Evolutionary conservation across 768 basidiomycete species (phyloP).

Genomic region (Rhizopogon vulgaris): DNA sequence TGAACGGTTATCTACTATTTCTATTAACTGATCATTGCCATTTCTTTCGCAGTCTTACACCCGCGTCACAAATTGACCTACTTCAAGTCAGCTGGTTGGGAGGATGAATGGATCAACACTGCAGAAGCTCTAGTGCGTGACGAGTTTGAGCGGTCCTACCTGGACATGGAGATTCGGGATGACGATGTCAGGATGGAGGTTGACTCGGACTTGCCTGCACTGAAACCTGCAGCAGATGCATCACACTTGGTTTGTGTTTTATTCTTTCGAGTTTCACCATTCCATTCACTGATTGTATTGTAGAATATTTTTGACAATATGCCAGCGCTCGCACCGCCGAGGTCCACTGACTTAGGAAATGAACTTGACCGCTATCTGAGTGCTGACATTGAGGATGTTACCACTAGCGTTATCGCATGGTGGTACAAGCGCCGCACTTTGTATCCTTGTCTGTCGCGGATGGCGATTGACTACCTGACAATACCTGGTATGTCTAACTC

Average conservation of each 20-base stretch:
- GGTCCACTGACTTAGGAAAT: conserved; percentile 10
- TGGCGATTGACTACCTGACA: conserved; percentile 29
- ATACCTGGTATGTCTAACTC: conserved; percentile 24
- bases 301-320: conserved; percentile 27
- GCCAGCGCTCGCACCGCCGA: conserved; percentile 14
- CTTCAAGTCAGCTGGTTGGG: conserved; percentile 21
- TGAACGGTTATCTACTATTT: background rate
- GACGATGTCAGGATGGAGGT: background rate
- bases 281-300: background rate
- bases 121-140: conserved; percentile 19
- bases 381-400: conserved; percentile 17
- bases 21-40: background rate
- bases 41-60: conserved; percentile 21
- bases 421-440: conserved; percentile 17
- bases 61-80: conserved; percentile 23
- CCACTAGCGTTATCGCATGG: conserved; percentile 20
- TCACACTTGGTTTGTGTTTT: background rate
- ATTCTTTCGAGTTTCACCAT: background rate
- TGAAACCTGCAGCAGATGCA: conserved; percentile 1
- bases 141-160: conserved; percentile 11
- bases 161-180: background rate
- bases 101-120: conserved; percentile 19
- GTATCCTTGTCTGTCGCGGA: conserved; percentile 25
- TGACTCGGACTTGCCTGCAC: background rate
- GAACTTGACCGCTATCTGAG: conserved; percentile 26